A percentile compares a stretch with the other conserved stretches of the same genome.
phyloP scores from a whole-genome alignment of 1,139 yeast species.

The Lodderomyces jiufengensis region DNA sequence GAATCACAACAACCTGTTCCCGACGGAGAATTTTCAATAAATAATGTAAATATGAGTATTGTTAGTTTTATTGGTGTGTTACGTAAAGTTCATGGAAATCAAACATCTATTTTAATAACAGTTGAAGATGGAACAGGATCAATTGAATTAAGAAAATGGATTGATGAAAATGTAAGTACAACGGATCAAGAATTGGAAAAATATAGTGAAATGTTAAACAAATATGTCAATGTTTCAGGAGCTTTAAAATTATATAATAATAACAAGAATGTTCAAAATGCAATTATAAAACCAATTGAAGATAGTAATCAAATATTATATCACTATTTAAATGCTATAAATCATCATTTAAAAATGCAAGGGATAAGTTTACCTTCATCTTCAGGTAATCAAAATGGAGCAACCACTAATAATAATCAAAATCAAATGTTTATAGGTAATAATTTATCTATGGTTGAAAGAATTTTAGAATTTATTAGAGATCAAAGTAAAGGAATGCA shows the following conservation, averaged over 20 bases:
- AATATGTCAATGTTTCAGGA: conserved; percentile 70
- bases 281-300: conserved; percentile 54
- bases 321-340: conserved; percentile 72
- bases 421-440: conserved; percentile 42
- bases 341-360: conserved; percentile 55
- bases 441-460: conserved; percentile 31
- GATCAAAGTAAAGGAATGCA: conserved; percentile 55
- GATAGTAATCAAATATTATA: conserved; percentile 76
- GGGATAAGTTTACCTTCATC: conserved; percentile 21
- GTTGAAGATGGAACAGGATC: conserved; percentile 87
- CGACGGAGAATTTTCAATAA: conserved; percentile 71
- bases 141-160: conserved; percentile 68
- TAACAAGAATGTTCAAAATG: conserved; percentile 62
- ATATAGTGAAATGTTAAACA: conserved; percentile 25
- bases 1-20: conserved; percentile 64
- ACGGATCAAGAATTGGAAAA: conserved; percentile 34
- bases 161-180: conserved; percentile 45
- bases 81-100: conserved; percentile 54
- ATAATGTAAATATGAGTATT: conserved; percentile 59
- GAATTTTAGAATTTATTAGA: conserved; percentile 47
- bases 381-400: conserved; percentile 1
- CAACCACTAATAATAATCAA: conserved; percentile 12
- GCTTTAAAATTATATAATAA: conserved; percentile 68
- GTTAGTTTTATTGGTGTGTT: conserved; percentile 66
- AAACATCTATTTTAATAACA: conserved; percentile 52